Base-by-base conservation (phyloP, 129 eudicot genomes). In the Arctium lappa region DNA sequence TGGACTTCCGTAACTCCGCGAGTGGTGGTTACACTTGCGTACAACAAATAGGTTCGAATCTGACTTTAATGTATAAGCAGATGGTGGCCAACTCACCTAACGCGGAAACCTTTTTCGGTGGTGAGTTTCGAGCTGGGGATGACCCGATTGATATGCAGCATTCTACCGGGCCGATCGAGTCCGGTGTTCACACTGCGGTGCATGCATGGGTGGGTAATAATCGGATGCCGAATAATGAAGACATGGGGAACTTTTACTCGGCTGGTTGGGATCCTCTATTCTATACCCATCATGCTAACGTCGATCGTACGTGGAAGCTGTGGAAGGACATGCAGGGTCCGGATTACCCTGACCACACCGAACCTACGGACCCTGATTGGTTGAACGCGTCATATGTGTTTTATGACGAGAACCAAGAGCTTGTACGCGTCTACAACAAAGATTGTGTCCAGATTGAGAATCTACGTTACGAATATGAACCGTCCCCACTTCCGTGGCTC, bases 241-340 rank as follows among this genome's bases (percentile, higher is more conserved):
- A 89, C 81, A 84, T 89, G 92, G 92, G 92, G 4, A 79, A 74
- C 70, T 89, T 86, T 30, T 89, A 86, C 29, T 86, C 92, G 0
- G 90, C 92, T 0, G 90, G 81, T 0, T 84, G 88, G 3, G 92
- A 89, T 73, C 88, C 90, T 0, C 36, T 82, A 13, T 89, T 89
- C 80, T 89, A 81, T n/a, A 18, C 75, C 16, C 92, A 89, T 40
- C 90, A 89, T 46, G 32, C 83, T 0, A 89, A 89, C 72, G 73
- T 84, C 2, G 92, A 89, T 32, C 84, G 91, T 12, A 82, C 82
- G 89, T 79, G 91, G 85, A 74, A 33, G 2, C 0, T 82, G 12
- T 85, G 91, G 88, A 85, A 79, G 74, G 79, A 75, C 1, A 4
- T 60, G 68, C 8, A 60, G 0, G 68, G 68, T 2, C 27, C 68